A percentile compares a stretch with the other conserved stretches of the same genome.
These are phyloP conservation scores for Uncinocarpus reesii DNA, from an alignment of 2,329 filamentous ascomycete species.

Conservation along the genomic window DNA sequence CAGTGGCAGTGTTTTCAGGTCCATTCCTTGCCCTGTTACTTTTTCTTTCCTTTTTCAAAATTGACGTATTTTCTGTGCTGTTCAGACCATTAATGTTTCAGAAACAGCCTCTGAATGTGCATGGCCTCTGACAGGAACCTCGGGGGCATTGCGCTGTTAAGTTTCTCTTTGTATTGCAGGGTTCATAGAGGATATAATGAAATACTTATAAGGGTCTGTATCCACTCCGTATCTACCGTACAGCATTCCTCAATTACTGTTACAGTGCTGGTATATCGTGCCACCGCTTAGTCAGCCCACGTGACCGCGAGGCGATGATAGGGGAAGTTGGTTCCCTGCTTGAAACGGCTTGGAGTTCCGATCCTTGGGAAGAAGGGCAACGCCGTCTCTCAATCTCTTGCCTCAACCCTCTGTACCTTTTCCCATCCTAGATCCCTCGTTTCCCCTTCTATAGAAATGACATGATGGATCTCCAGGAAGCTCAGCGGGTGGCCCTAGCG, in stretches of 20 bases:
- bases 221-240: too few species aligned
- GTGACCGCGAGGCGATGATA: background rate
- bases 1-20: conserved; percentile 1
- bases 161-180: too few species aligned
- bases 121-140: too few species aligned
- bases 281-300: too few species aligned
- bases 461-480: conserved; percentile 49
- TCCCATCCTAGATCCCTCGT: background rate
- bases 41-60: conserved; percentile 8
- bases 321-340: conserved; percentile 2
- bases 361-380: too few species aligned
- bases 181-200: too few species aligned
- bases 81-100: background rate
- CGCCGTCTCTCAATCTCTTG: background rate
- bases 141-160: too few species aligned
- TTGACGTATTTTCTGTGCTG: background rate
- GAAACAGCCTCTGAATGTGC: too few species aligned
- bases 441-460: conserved; percentile 9
- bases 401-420: background rate
- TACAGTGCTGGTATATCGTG: too few species aligned
- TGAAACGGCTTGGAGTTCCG: background rate
- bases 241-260: too few species aligned
- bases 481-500: conserved; percentile 44
- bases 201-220: too few species aligned
- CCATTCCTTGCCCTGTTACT: background rate